Conservation (phyloP, 2,329 filamentous ascomycete species). For the Pseudogymnoascus sp. region DNA sequence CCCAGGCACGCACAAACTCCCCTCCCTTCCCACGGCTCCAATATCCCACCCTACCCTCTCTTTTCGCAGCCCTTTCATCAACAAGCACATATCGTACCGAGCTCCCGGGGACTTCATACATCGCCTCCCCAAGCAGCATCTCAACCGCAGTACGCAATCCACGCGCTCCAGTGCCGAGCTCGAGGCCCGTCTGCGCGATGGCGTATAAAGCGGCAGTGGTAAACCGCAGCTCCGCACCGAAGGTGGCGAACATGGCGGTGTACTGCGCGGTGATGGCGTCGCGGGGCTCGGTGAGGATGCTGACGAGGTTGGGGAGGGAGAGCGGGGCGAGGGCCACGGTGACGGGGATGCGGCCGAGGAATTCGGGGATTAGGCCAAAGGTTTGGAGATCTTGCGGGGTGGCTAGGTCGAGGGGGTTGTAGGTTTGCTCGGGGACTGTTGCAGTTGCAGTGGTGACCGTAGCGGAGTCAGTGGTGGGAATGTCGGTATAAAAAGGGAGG, state of each 20-base stretch:
- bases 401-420: slow-evolving; percentile 57
- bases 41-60: slow-evolving; percentile 50
- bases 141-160: slow-evolving; percentile 77
- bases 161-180: slow-evolving; percentile 71
- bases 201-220: slow-evolving; percentile 74
- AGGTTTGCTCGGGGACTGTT: slow-evolving; percentile 18
- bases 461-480: background rate
- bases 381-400: slow-evolving; percentile 70
- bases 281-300: slow-evolving; percentile 85
- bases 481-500: slow-evolving; percentile 46
- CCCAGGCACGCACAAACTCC: slow-evolving; percentile 60
- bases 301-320: slow-evolving; percentile 59
- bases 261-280: slow-evolving; percentile 88
- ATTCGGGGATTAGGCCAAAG: slow-evolving; percentile 87
- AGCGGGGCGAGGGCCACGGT: slow-evolving; percentile 79
- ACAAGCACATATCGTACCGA: slow-evolving; percentile 65
- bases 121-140: slow-evolving; percentile 67
- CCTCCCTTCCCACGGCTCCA: slow-evolving; percentile 65
- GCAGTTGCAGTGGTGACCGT: background rate
- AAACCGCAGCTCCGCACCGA: slow-evolving; percentile 68
- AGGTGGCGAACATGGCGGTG: slow-evolving; percentile 73
- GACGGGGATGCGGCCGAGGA: slow-evolving; percentile 93
- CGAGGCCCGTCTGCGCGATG: slow-evolving; percentile 58
- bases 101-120: slow-evolving; percentile 64
- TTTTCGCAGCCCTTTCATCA: slow-evolving; percentile 56